Evolutionary conservation across 345 rosid genomes (phyloP).

Genomic region (Conringia planisiliqua): DNA sequence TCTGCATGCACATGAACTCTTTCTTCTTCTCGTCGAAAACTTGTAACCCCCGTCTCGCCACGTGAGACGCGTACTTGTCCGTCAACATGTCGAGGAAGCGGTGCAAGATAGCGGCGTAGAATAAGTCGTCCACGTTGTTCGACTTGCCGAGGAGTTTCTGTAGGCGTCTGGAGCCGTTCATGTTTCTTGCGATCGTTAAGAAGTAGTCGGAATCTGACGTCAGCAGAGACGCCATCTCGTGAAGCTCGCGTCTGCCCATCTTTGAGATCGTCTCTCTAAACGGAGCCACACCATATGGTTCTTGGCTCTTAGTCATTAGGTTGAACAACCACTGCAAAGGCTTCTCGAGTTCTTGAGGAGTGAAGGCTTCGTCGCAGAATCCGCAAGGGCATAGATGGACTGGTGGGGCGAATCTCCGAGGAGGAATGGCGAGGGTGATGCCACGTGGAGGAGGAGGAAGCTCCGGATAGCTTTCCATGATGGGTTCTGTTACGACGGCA

Average conservation of each 20-base stretch:
- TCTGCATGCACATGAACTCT: neutral
- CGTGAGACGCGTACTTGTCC: slow-evolving; percentile 2
- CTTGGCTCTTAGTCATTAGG: neutral
- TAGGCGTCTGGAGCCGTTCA: slow-evolving; percentile 9
- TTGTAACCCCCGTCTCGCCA: neutral
- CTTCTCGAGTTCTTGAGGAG: neutral
- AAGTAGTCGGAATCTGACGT: slow-evolving; percentile 14
- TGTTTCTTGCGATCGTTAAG: neutral
- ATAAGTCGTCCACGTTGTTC: neutral
- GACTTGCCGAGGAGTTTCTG: neutral
- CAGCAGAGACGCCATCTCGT: neutral
- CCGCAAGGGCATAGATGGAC: neutral
- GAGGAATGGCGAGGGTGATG: too few relatives aligned
- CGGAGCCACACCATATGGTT: neutral
- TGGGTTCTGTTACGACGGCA: neutral
- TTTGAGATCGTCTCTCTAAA: neutral
- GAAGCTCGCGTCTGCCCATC: neutral
- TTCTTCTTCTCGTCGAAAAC: neutral
- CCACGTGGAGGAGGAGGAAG: neutral
- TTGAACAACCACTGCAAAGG: neutral
- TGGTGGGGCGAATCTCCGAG: neutral
- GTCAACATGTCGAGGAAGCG: slow-evolving; percentile 4
- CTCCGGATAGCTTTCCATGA: neutral
- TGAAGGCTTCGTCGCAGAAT: neutral
- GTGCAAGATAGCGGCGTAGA: neutral